Base-by-base conservation (phyloP, 306 rosid species). In the Ziziphus jujuba region DNA sequence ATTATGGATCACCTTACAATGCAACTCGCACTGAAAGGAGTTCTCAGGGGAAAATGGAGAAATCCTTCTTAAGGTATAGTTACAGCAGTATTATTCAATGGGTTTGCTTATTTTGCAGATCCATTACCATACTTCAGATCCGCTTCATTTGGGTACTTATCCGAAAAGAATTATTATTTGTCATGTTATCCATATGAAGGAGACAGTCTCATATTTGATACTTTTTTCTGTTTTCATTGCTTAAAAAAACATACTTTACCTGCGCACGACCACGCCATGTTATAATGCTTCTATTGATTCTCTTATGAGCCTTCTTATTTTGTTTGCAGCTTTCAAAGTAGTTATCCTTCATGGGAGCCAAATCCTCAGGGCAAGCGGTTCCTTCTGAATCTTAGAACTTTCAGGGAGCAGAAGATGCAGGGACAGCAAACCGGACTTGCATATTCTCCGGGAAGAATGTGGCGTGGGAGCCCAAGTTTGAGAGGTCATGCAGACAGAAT, bases 41-140 rank as follows among this genome's bases (percentile, higher is more conserved):
- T 72, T 93, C 95, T 50, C 99, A 93, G 65, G 99, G 99, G 59
- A 93, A 93, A 75, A 73, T 93, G 95, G 99, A 93, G 96, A 93
- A 93, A 84, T 93, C 99, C 3, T 82, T 93, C 51, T 84, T 93
- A 78, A 93, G 99, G 99, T 90, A 81, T 61, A 69, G 47, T 67
- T 40, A 49, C 52, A 43, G n/a, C 56, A 28, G 61, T 56, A 58
- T 56, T 65, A 7, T 56, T 65, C 28, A 12, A 12, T 40, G 14
- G 10, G 7, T 9, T 11, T 40, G 45, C 45, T 40, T 40, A 12
- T 2, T 12, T 40, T 40, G 45, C 10, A 12, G 12, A 8, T 4
- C 45, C 45, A 40, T 40, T 40, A 40, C 45, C 33, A 28, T 28
- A 28, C 33, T 28, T 28, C 33, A 28, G 33, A 28, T 28, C 33